A percentile compares a stretch with the other conserved stretches of the same genome.
These are phyloP conservation scores for Lophium mytilinum DNA, from an alignment of 495 filamentous ascomycete genomes.

Conservation along the genomic window DNA sequence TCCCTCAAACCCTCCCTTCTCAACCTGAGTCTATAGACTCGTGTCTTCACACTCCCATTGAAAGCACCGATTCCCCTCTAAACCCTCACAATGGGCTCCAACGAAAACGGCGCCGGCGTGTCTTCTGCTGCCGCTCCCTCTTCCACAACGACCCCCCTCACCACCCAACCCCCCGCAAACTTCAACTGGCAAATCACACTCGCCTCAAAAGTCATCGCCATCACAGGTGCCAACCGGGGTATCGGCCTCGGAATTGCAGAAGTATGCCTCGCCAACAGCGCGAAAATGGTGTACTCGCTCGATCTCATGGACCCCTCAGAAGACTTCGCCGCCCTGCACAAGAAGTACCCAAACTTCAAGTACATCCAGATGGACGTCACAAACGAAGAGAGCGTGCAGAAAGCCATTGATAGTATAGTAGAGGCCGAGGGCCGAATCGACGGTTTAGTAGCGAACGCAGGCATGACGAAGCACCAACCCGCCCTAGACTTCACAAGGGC, in stretches of 20 bases:
- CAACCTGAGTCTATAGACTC: too few species aligned
- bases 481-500: conserved; percentile 36
- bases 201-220: conserved; percentile 23
- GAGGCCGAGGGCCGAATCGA: conserved; percentile 40
- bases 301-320: conserved; percentile 39
- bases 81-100: too few species aligned
- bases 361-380: conserved; percentile 39
- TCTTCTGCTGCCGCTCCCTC: too few species aligned
- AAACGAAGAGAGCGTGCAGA: conserved; percentile 34
- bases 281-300: conserved; percentile 35
- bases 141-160: conserved; percentile 6
- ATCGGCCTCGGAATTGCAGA: conserved; percentile 17
- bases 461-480: conserved; percentile 42
- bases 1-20: too few species aligned
- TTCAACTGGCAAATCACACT: conserved; percentile 26
- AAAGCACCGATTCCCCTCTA: too few species aligned
- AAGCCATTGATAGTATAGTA: conserved; percentile 36
- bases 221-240: conserved; percentile 11
- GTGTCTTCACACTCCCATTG: too few species aligned
- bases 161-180: conserved; percentile 17
- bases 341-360: conserved; percentile 32
- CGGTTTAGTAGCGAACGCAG: conserved; percentile 45
- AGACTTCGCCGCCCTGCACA: conserved; percentile 33
- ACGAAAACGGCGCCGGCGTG: too few species aligned
- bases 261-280: conserved; percentile 30